phyloP scores from a whole-genome alignment of 75 land plant species.

The Sequoiadendron giganteum region DNA sequence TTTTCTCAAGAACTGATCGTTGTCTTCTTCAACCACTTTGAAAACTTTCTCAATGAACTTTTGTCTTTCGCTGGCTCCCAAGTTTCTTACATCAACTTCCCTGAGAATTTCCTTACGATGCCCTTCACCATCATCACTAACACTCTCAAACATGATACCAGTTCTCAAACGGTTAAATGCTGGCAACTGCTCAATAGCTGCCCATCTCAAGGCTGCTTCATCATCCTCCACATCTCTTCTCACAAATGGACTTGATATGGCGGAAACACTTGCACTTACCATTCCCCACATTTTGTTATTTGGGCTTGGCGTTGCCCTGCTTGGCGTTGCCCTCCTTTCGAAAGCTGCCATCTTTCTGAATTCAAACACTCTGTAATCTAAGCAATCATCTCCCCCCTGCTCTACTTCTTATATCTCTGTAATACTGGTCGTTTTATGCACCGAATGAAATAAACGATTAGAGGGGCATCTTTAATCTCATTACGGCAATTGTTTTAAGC shows the following conservation, averaged over 20 bases:
- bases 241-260: background rate
- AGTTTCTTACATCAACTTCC: conserved; percentile 55
- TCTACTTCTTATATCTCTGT: no score
- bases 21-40: conserved; percentile 72
- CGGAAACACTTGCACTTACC: background rate
- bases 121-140: background rate
- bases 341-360: background rate
- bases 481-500: no score
- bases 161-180: conserved; percentile 57
- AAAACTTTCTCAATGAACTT: conserved; percentile 59
- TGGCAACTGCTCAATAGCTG: conserved; percentile 74
- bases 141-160: background rate
- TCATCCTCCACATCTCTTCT: conserved; percentile 26
- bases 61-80: conserved; percentile 41
- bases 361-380: background rate
- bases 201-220: conserved; percentile 74
- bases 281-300: background rate
- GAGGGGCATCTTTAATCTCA: no score
- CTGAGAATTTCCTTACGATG: background rate
- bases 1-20: conserved; percentile 63
- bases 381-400: no score
- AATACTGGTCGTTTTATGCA: no score
- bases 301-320: background rate
- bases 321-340: background rate
- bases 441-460: no score